A percentile compares a stretch with the other conserved stretches of the same genome.
Conservation (phyloP, 2,329 filamentous ascomycete species). For the Magnaporthales sp. region DNA sequence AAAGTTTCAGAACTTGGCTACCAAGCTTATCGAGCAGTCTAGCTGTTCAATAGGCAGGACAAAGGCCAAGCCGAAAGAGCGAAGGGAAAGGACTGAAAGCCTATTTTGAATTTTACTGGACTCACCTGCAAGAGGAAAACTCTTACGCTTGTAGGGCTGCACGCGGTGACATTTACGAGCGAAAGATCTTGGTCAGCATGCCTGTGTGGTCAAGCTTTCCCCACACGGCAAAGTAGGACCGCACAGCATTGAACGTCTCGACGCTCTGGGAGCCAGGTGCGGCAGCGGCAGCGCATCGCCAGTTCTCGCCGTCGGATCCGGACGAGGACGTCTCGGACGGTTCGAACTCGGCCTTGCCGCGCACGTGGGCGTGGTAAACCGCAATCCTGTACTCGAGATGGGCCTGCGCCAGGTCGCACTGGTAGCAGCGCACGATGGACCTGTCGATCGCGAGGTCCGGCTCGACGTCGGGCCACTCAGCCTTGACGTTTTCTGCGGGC, state of each 20-base stretch:
- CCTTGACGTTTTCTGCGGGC: not conserved
- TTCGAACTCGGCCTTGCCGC: too few species aligned
- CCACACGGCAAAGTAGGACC: conserved; percentile 10
- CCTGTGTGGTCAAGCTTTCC: not conserved
- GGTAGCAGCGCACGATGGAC: conserved; percentile 59
- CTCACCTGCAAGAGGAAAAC: too few species aligned
- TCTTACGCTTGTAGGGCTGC: not conserved
- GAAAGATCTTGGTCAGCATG: not conserved
- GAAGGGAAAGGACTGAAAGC: not conserved
- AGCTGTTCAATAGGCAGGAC: too few species aligned
- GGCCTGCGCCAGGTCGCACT: conserved; percentile 58
- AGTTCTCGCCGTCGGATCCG: too few species aligned
- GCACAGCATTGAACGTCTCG: conserved; percentile 24
- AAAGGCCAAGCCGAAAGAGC: not conserved
- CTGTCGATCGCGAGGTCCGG: not conserved
- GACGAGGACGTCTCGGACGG: too few species aligned
- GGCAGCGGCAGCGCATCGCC: too few species aligned
- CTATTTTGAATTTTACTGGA: too few species aligned
- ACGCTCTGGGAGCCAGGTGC: not conserved
- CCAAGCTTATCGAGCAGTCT: not conserved
- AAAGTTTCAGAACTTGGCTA: not conserved
- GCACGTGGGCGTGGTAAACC: not conserved
- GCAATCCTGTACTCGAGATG: not conserved
- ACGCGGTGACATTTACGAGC: not conserved
- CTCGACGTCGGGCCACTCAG: not conserved